phyloP scores from a whole-genome alignment of 345 rosid species.

The Limnanthes douglasii region DNA sequence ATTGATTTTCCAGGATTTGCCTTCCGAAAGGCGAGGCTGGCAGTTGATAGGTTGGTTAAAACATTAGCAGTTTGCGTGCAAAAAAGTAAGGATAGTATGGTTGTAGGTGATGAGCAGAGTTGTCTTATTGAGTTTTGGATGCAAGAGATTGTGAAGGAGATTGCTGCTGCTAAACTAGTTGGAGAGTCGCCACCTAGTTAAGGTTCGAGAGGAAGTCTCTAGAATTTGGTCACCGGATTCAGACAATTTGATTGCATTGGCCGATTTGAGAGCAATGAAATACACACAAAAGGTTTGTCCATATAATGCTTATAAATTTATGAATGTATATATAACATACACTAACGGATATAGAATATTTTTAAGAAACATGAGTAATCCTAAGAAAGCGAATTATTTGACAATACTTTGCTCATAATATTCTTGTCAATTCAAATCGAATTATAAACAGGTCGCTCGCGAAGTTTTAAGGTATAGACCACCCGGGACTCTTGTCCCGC shows the following conservation, averaged over 20 bases:
- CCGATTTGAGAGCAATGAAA: slow-evolving; percentile 52
- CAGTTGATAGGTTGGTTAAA: slow-evolving; percentile 34
- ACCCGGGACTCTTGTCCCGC: slow-evolving; percentile 82
- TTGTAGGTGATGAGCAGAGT: slow-evolving; percentile 31
- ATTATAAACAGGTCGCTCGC: no score
- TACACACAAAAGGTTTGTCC: slow-evolving; percentile 67
- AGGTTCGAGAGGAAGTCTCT: slow-evolving; percentile 55
- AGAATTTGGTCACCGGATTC: slow-evolving; percentile 66
- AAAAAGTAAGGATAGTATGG: slow-evolving; percentile 41
- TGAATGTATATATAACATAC: no score
- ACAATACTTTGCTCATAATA: no score
- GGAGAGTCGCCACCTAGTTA: slow-evolving; percentile 25
- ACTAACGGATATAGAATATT: no score
- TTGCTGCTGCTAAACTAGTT: slow-evolving; percentile 14
- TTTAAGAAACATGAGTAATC: no score
- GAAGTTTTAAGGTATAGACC: slow-evolving; percentile 64
- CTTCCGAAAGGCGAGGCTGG: slow-evolving; percentile 51
- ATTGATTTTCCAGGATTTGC: slow-evolving; percentile 61
- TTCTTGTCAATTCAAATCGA: no score
- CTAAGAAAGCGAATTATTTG: no score
- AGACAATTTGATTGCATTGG: slow-evolving; percentile 32
- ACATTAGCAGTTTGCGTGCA: slow-evolving; percentile 27
- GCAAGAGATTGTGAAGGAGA: slow-evolving; percentile 37
- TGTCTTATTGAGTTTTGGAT: slow-evolving; percentile 81
- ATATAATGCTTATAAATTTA: no score